Percentiles rank a stretch among this genome's conserved stretches.
Evolutionary conservation across 2,329 filamentous ascomycete genomes (phyloP).

Genomic region (Sporothrix brasiliensis): DNA sequence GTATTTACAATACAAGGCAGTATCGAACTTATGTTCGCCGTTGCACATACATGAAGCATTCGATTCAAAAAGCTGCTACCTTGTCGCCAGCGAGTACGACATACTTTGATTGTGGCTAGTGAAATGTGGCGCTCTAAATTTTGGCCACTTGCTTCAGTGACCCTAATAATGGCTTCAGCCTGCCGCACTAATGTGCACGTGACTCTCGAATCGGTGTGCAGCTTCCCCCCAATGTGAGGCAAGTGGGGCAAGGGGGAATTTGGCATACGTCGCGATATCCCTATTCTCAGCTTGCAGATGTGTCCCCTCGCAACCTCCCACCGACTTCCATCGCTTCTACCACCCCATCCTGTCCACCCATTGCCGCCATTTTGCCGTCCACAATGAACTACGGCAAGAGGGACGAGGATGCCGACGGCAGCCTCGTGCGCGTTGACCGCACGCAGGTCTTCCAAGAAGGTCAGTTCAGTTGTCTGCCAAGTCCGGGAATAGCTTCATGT

Average conservation of each 20-base stretch:
- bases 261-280: constrained; percentile 37
- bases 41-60: too few species aligned
- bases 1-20: too few species aligned
- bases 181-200: constrained; percentile 8
- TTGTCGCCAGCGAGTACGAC: neutral
- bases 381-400: constrained; percentile 98
- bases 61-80: neutral
- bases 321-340: constrained; percentile 22
- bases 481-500: constrained; percentile 30
- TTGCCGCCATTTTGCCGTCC: constrained; percentile 42
- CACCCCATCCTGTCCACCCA: constrained; percentile 22
- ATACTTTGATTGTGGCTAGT: neutral
- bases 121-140: neutral
- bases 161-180: constrained; percentile 11
- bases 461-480: constrained; percentile 48
- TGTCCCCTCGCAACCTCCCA: constrained; percentile 21
- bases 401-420: constrained; percentile 94
- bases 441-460: constrained; percentile 99
- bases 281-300: constrained; percentile 34
- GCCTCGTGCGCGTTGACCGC: constrained; percentile 95
- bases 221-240: constrained; percentile 24
- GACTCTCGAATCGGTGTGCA: constrained; percentile 24
- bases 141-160: neutral
- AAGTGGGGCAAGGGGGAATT: constrained; percentile 36
- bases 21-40: too few species aligned